Conservation (phyloP, 495 filamentous ascomycete species). For the Bacidia gigantensis region DNA sequence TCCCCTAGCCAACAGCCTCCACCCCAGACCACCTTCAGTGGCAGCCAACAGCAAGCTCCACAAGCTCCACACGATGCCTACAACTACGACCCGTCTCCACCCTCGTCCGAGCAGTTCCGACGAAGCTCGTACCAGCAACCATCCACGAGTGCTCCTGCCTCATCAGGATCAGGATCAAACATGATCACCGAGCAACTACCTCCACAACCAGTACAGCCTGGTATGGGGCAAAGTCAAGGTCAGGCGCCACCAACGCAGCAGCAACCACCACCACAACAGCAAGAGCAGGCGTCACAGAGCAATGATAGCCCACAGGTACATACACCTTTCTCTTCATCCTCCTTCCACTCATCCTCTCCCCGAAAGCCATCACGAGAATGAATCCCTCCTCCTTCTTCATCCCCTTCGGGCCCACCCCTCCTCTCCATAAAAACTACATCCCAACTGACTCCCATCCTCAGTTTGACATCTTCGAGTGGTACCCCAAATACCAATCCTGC, state of each 20-base stretch:
- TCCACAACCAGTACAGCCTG: neutral
- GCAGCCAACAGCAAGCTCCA: neutral
- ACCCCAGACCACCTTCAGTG: neutral
- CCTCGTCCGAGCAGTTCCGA: neutral
- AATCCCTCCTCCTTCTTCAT: neutral
- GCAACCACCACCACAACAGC: neutral
- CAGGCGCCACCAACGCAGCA: neutral
- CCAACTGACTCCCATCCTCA: constrained; percentile 14
- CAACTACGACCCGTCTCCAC: neutral
- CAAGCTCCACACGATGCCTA: neutral
- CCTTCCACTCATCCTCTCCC: constrained; percentile 30
- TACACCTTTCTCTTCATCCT: constrained; percentile 12
- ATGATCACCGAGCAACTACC: neutral
- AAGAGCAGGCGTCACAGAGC: neutral
- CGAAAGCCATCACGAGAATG: neutral
- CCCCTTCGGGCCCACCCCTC: constrained; percentile 6
- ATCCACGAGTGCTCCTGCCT: neutral
- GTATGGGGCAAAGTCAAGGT: neutral
- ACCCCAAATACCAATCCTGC: constrained; percentile 82
- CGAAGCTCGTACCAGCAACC: neutral
- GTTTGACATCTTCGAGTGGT: constrained; percentile 89
- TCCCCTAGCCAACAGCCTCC: neutral
- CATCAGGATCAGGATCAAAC: neutral
- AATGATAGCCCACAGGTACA: neutral
- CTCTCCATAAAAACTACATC: constrained; percentile 18